These are phyloP conservation scores for Neoscytalidium dimidiatum DNA, from an alignment of 2,329 filamentous ascomycete genomes.

Conservation along the genomic window DNA sequence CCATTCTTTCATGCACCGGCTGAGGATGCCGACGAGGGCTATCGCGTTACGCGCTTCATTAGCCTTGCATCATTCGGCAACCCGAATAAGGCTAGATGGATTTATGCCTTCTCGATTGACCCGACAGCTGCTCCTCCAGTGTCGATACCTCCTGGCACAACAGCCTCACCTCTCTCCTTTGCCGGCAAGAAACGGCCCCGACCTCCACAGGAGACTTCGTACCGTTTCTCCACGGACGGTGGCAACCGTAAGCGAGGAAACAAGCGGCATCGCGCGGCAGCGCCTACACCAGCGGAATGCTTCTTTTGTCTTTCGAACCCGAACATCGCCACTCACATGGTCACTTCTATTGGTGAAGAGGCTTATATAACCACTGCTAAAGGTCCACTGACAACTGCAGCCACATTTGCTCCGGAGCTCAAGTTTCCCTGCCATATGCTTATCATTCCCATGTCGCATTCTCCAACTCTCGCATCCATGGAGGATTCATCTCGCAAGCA, in stretches of 20 bases:
- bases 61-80: slow-evolving; percentile 82
- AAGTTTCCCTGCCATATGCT: slow-evolving; percentile 83
- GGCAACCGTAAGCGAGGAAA: slow-evolving; percentile 37
- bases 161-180: slow-evolving; percentile 69
- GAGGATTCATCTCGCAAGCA: slow-evolving; percentile 56
- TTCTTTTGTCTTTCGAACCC: slow-evolving; percentile 96
- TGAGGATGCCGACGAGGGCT: slow-evolving; percentile 52
- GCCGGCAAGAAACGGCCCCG: slow-evolving; percentile 60
- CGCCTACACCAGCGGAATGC: slow-evolving; percentile 68
- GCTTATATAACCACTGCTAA: slow-evolving; percentile 90
- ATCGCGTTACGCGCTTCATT: slow-evolving; percentile 81
- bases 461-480: slow-evolving; percentile 72
- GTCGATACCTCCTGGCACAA: slow-evolving; percentile 69
- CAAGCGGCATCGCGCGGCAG: slow-evolving; percentile 42
- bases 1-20: slow-evolving; percentile 75
- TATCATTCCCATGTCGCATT: slow-evolving; percentile 84
- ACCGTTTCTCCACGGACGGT: slow-evolving; percentile 39
- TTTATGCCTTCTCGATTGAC: slow-evolving; percentile 71
- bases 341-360: slow-evolving; percentile 85
- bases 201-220: slow-evolving; percentile 31
- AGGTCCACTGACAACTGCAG: slow-evolving; percentile 74
- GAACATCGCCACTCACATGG: slow-evolving; percentile 80
- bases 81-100: slow-evolving; percentile 71
- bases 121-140: slow-evolving; percentile 60
- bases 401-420: slow-evolving; percentile 68